Evolutionary conservation across 2,329 filamentous ascomycete genomes (phyloP), one percentile per base, ranked within the genome.

Genomic region (Septoria petroselini): DNA sequence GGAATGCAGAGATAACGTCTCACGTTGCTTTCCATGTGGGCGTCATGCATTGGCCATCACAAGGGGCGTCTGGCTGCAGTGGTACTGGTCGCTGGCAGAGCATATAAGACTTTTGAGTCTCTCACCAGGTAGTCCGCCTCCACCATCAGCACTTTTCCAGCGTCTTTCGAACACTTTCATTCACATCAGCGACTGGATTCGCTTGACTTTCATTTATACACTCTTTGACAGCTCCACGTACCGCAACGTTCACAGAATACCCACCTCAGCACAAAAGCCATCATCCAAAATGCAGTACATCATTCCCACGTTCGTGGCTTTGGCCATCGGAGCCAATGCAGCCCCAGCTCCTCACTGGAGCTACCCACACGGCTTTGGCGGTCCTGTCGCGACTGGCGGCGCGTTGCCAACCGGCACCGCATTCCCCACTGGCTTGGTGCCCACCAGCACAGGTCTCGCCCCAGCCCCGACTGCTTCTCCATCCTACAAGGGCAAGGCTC

Each of bases 231-330:
- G 9, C 35, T 33, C 7, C 35, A 27, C 14, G 21, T 2, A 11
- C 30, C 11, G 8, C n/a, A 8, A 8, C 37, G 11, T 23, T 7
- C 17, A 12, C 41, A 29, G 38, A 14, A 45, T 18, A 19, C 27
- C 34, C 30, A 12, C 17, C 25, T 41, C 15, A 41, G 19, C 29
- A 54, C 23, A 19, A 48, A 30, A 21, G 19, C 18, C 8, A 35
- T 27, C 48, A 34, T 7, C 25, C 21, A 53, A 37, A 19, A 58
- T 56, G 55, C 53, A 54, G 42, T 50, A 52, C 45, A 41, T 52
- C 19, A 33, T 55, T 15, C 50, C 48, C 34, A 48, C 55, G 34
- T 35, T 48, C 18, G 29, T 52, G 47, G 50, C 55, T 37, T 27
- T 58, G 19, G 53, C 50, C 29, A 45, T 58, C 23, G 42, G 50